Evolutionary conservation across 148 eudicot species (phyloP), one percentile per base, ranked within the genome.

Genomic region (Pharnaceum exiguum): DNA sequence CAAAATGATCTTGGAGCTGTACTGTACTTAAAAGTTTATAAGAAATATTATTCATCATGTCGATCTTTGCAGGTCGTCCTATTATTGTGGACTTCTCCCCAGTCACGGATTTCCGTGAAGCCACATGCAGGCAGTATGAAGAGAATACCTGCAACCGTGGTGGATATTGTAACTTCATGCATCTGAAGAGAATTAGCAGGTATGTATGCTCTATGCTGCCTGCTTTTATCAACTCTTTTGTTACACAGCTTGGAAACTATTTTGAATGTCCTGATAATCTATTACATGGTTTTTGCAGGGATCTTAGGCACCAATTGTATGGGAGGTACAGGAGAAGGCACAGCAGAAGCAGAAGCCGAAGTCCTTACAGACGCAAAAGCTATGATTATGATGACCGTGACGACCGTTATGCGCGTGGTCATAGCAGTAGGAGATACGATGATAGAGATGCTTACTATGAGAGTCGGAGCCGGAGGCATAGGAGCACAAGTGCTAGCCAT

Each of bases 81-180:
- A 90, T 90, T 47, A 84, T 87, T 59, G 93, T 90, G 45, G 97
- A 91, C 68, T 91, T 80, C 74, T 91, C 97, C 13, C 97, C 97
- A 10, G 97, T 91, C 65, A 91, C 96, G 25, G 98, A 91, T 79
- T 91, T 91, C 36, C 94, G 98, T 65, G 98, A 91, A 75, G 96
- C 98, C 30, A 91, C 96, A 15, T 91, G 98, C 66, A 70, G 98
- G 67, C 96, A 87, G 43, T 91, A 87, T 62, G 98, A 91, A 71
- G 98, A 91, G 77, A 83, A 91, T 55, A 68, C 76, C 5, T 87
- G 98, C 81, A 91, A 85, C 59, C 94, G 94, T 54, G 98, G 96
- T 58, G 98, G 98, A 19, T 85, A 91, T 51, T 91, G 98, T 64
- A 91, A 91, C 63, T 88, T 91, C 40, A 91, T 91, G 98, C 98